A percentile compares a stretch with the other conserved stretches of the same genome.
Conservation (phyloP, 257 asterid genomes). For the Catharanthus roseus region DNA sequence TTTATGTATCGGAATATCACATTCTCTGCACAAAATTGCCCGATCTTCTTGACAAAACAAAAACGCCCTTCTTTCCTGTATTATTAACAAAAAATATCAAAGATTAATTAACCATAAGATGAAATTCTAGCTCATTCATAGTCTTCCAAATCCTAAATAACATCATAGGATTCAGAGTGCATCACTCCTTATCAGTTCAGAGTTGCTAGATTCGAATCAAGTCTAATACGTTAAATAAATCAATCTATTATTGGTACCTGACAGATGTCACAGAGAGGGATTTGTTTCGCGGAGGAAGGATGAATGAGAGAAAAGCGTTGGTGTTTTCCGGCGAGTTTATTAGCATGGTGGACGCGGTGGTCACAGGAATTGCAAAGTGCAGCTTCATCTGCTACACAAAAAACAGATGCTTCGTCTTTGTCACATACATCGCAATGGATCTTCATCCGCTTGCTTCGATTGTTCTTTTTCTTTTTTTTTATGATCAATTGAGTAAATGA, state of each 20-base stretch:
- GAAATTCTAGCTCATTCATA: no score
- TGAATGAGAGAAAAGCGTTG: conserved; percentile 65
- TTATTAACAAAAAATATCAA: background rate
- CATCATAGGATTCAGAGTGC: no score
- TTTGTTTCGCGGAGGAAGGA: conserved; percentile 53
- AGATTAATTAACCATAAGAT: no score
- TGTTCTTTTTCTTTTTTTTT: no score
- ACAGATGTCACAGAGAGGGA: conserved; percentile 79
- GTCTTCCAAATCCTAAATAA: no score
- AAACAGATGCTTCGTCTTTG: conserved; percentile 54
- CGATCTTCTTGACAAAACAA: conserved; percentile 91
- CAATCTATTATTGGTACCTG: conserved; percentile 59
- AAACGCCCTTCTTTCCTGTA: conserved; percentile 77
- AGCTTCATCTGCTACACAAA: conserved; percentile 88
- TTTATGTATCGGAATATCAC: conserved; percentile 71
- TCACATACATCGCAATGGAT: conserved; percentile 88
- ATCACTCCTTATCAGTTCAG: no score
- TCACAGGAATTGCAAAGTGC: conserved; percentile 84
- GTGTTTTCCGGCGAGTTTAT: conserved; percentile 86
- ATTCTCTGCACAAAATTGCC: conserved; percentile 76
- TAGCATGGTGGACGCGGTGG: conserved; percentile 94
- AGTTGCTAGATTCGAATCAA: no score
- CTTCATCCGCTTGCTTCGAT: conserved; percentile 41
- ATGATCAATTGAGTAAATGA: no score
- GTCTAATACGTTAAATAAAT: no score